These are phyloP conservation scores for Fusarium abutilonis DNA, from an alignment of 2,329 filamentous ascomycete genomes.

Conservation along the genomic window DNA sequence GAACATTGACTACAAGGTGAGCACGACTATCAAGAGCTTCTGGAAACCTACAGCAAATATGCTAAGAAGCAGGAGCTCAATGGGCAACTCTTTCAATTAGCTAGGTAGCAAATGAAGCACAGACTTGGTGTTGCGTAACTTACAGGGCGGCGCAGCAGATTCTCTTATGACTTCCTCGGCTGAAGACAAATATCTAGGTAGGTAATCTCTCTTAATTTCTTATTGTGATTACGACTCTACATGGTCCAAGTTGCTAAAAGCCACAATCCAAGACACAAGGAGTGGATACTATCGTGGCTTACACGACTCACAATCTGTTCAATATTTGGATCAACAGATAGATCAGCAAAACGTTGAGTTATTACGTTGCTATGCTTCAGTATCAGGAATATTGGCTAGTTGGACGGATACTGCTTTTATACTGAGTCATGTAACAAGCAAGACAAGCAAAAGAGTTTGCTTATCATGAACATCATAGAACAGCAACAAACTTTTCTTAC, in stretches of 20 bases:
- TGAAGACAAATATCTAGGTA: background rate
- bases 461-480: too few species aligned
- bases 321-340: slow-evolving; percentile 29
- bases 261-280: slow-evolving; percentile 8
- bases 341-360: slow-evolving; percentile 1
- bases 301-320: slow-evolving; percentile 8
- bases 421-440: background rate
- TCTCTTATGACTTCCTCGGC: slow-evolving; percentile 2
- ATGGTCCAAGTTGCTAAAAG: slow-evolving; percentile 19
- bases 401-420: background rate
- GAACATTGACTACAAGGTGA: background rate
- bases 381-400: background rate
- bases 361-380: background rate
- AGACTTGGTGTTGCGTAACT: slow-evolving; percentile 26
- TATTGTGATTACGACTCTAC: slow-evolving; percentile 3
- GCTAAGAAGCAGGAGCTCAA: background rate
- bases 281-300: slow-evolving; percentile 22
- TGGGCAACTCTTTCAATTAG: background rate
- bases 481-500: too few species aligned
- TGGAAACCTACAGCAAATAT: background rate
- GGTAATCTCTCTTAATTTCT: slow-evolving; percentile 7
- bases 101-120: slow-evolving; percentile 14
- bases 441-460: background rate
- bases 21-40: background rate
- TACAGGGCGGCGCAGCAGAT: slow-evolving; percentile 19